Conservation (phyloP, 768 basidiomycete genomes). For the Suillus spraguei region DNA sequence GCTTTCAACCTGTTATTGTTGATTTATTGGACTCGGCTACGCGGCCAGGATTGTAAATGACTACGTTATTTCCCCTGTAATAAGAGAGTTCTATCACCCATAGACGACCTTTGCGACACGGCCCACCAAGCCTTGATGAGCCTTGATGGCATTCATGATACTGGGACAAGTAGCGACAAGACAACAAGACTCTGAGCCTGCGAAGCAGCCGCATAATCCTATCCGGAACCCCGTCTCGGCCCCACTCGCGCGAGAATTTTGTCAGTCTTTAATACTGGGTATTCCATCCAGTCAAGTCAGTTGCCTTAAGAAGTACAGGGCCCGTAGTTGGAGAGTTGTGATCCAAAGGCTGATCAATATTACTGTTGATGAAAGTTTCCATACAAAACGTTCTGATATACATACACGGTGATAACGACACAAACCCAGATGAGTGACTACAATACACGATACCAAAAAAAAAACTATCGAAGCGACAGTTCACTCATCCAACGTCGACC, state of each 20-base stretch:
- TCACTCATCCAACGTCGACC: neutral
- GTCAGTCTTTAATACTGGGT: too few relatives aligned
- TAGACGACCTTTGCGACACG: neutral
- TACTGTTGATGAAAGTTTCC: neutral
- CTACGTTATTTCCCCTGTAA: neutral
- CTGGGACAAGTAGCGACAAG: neutral
- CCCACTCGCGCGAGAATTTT: too few relatives aligned
- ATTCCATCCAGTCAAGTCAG: neutral
- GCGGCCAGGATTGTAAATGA: neutral
- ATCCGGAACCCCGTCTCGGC: too few relatives aligned
- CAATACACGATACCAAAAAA: neutral
- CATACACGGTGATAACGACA: neutral
- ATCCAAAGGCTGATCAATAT: neutral
- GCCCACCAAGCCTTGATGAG: neutral
- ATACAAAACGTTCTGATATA: neutral
- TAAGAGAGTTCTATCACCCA: neutral
- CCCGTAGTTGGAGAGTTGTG: neutral
- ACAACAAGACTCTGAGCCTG: neutral
- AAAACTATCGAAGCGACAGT: neutral
- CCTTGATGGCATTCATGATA: neutral
- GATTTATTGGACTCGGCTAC: slow-evolving; percentile 16
- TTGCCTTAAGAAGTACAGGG: neutral
- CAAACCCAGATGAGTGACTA: neutral
- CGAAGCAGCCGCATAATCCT: too few relatives aligned
- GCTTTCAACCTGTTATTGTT: slow-evolving; percentile 20